phyloP scores from a whole-genome alignment of 2,329 filamentous ascomycete species.

The Aureobasidium sp. region DNA sequence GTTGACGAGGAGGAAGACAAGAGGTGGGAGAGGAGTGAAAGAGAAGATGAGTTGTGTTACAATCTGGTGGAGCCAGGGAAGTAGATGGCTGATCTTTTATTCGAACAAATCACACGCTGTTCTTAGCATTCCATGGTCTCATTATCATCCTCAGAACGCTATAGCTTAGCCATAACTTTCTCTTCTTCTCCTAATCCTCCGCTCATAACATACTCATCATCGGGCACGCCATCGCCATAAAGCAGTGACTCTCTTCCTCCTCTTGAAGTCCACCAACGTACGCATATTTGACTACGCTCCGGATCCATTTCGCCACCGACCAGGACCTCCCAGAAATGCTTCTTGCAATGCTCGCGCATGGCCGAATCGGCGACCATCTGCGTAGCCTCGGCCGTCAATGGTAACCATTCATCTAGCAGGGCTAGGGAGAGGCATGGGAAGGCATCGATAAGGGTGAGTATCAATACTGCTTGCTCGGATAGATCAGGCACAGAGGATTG shows the following conservation, averaged over 20 bases:
- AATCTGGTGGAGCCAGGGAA: background rate
- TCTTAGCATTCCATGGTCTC: background rate
- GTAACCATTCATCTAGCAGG: conserved; percentile 74
- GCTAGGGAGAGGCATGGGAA: conserved; percentile 65
- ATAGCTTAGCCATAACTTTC: conserved; percentile 9
- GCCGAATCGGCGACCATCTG: conserved; percentile 54
- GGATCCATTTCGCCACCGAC: conserved; percentile 83
- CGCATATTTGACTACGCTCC: conserved; percentile 68
- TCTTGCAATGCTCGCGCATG: conserved; percentile 59
- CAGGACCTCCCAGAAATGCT: conserved; percentile 72
- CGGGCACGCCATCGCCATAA: conserved; percentile 35
- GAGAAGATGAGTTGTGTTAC: background rate
- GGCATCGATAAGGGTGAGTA: conserved; percentile 71
- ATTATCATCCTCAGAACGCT: background rate
- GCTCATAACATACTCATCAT: conserved; percentile 43
- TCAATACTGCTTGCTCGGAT: conserved; percentile 74
- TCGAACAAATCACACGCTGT: background rate
- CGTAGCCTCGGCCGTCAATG: conserved; percentile 61
- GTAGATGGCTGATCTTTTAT: background rate
- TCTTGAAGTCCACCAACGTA: conserved; percentile 76
- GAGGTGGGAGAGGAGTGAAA: background rate
- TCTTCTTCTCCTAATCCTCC: conserved; percentile 40
- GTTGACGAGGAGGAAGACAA: background rate
- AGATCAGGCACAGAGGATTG: conserved; percentile 32
- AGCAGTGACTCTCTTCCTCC: conserved; percentile 53